Evolutionary conservation across 768 basidiomycete genomes (phyloP), one percentile per base, ranked within the genome.

Genomic region (Ramaria sp.): DNA sequence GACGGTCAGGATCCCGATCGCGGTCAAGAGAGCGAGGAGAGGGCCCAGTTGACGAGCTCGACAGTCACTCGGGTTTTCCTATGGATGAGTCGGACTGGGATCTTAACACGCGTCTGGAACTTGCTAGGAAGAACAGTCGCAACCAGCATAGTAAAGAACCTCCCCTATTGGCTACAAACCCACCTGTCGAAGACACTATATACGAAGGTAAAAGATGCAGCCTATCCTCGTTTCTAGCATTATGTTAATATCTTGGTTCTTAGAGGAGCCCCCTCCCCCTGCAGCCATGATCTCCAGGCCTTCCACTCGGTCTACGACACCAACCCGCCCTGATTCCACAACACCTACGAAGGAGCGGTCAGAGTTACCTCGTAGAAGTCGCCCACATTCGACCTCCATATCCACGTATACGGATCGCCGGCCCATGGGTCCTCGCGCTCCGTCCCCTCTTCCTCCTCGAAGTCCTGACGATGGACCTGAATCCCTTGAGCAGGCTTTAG

Each of bases 111-210:
- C 82, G 85, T 47, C 69, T 96, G 50, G 88, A 88, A 58, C 70
- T 95, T 48, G 93, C 93, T 5, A 73, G 88, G 57, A 78, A 78
- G 60, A 96, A 96, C 64, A 90, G 89, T 64, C 75, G 83, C 62
- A 86, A 77, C 65, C 89, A 91, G 60, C 76, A 78, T 56, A 75
- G 72, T 16, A 75, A 76, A 47, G 63, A 66, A 47, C 63, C 70
- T 42, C 56, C 71, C 9, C 60, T 70, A 43, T 59, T 76, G 51
- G 61, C 70, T 5, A 62, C 76, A 59, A 78, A 79, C 15, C 67
- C 62, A 27, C 72, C 78, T 3, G 63, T 75, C 15, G 82, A 84
- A 59, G 78, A 78, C 27, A 85, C 81, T 1, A 88, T 90, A 59
- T 86, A 85, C 60, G 88, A 90, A 79, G 86, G 88, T 82, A 61